phyloP scores from a whole-genome alignment of 208 protist species.

The Naegleria fowleri region DNA sequence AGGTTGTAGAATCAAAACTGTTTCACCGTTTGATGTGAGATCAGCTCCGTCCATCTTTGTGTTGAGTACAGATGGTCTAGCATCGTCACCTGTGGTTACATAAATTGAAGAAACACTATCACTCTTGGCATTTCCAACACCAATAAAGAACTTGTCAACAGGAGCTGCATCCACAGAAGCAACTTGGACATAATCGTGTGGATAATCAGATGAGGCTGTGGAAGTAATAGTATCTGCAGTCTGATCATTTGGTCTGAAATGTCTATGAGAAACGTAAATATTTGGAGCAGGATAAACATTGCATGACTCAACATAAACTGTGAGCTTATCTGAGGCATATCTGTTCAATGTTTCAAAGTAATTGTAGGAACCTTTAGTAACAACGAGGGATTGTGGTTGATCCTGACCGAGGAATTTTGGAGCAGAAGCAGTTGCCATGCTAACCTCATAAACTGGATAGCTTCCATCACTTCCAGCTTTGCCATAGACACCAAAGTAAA shows the following conservation, averaged over 20 bases:
- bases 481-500: neutral
- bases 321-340: neutral
- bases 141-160: neutral
- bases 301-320: neutral
- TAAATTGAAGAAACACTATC: neutral
- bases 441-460: neutral
- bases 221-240: neutral
- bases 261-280: neutral
- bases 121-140: neutral
- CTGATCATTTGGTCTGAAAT: neutral
- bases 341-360: neutral
- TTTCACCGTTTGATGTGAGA: neutral
- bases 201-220: neutral
- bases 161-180: neutral
- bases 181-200: neutral
- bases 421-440: too few species aligned
- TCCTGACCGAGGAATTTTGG: neutral
- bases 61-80: neutral
- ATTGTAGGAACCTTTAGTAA: too few species aligned
- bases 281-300: neutral
- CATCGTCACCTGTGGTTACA: neutral
- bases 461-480: neutral
- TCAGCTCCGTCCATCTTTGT: neutral
- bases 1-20: neutral
- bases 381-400: neutral